Conservation (phyloP, 1,139 yeast genomes). For the Saccharomyces hybrid region DNA sequence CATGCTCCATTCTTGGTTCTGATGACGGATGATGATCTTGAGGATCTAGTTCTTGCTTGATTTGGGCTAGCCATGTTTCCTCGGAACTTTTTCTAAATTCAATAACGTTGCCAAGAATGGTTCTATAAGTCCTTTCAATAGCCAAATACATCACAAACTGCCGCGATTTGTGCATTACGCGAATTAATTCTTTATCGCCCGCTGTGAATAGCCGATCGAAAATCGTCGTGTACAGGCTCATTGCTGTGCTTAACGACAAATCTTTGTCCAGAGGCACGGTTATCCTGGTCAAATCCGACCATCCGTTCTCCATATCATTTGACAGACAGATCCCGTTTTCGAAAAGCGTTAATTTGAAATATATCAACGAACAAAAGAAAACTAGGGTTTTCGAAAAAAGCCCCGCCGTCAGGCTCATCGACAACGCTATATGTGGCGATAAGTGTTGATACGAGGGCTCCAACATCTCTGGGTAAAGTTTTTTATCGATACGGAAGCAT, state of each 20-base stretch:
- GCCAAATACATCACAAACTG: slow-evolving; percentile 5
- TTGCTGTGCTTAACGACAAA: slow-evolving; percentile 6
- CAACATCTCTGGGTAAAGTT: slow-evolving; percentile 3
- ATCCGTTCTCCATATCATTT: neutral
- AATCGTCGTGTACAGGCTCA: slow-evolving; percentile 5
- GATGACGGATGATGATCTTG: neutral
- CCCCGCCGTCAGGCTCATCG: slow-evolving; percentile 5
- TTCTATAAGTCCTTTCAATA: slow-evolving; percentile 8
- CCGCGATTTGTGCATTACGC: slow-evolving; percentile 4
- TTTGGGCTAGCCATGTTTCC: slow-evolving; percentile 7
- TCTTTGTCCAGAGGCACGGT: slow-evolving; percentile 2
- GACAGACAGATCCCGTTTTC: slow-evolving; percentile 5
- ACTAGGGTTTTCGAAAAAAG: slow-evolving; percentile 10
- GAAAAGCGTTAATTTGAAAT: slow-evolving; percentile 8
- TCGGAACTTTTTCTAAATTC: slow-evolving; percentile 9
- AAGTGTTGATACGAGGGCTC: neutral
- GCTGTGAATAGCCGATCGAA: slow-evolving; percentile 5
- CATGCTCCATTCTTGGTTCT: neutral
- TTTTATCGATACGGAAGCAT: slow-evolving; percentile 7
- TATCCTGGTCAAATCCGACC: slow-evolving; percentile 6
- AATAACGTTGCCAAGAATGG: slow-evolving; percentile 10
- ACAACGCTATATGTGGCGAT: slow-evolving; percentile 8
- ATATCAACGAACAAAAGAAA: slow-evolving; percentile 5
- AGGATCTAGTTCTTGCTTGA: neutral
- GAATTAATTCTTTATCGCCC: slow-evolving; percentile 2